Evolutionary conservation across 2,329 filamentous ascomycete species (phyloP).

Genomic region (Furcasterigmium sp.): DNA sequence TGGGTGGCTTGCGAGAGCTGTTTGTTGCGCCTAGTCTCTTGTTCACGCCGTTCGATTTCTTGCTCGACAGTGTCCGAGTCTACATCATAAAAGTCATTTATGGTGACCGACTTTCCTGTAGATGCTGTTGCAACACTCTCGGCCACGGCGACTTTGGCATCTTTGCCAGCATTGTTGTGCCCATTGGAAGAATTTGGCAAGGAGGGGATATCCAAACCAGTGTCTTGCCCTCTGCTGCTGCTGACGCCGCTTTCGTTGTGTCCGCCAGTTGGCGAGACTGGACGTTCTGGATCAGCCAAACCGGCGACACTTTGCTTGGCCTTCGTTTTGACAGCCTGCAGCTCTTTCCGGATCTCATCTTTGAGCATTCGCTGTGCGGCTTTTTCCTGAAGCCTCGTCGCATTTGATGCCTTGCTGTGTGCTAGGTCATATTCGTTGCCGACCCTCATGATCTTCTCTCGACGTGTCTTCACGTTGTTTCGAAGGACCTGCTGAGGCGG

Average conservation of each 20-base stretch:
- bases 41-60: background rate
- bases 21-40: background rate
- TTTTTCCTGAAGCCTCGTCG: slow-evolving; percentile 30
- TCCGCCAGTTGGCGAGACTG: too few species aligned
- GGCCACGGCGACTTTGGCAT: too few species aligned
- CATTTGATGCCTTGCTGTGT: slow-evolving; percentile 49
- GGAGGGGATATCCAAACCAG: background rate
- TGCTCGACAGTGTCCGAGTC: background rate
- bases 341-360: background rate
- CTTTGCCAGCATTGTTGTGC: too few species aligned
- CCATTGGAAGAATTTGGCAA: too few species aligned
- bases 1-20: background rate
- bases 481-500: slow-evolving; percentile 64
- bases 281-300: too few species aligned
- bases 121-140: too few species aligned
- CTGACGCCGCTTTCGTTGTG: background rate
- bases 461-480: slow-evolving; percentile 51
- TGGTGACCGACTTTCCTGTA: too few species aligned
- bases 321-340: background rate
- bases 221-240: background rate
- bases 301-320: too few species aligned
- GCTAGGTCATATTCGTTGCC: slow-evolving; percentile 67
- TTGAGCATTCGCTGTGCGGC: slow-evolving; percentile 19
- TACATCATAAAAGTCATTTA: background rate
- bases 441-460: slow-evolving; percentile 71